phyloP scores from a whole-genome alignment of 768 basidiomycete genomes.

The Mycena amicta region DNA sequence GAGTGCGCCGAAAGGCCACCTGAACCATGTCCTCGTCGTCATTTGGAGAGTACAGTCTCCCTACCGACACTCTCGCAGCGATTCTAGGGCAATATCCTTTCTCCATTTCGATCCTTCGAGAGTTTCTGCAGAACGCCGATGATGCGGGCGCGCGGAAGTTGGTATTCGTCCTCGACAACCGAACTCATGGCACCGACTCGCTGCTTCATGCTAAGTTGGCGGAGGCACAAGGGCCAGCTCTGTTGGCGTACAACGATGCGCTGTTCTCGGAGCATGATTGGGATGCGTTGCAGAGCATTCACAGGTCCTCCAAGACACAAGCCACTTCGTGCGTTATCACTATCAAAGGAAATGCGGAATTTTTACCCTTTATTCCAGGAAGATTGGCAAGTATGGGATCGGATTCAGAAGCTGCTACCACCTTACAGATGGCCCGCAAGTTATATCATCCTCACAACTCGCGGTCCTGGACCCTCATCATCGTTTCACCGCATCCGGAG shows the following conservation, averaged over 20 bases:
- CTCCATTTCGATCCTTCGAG: constrained; percentile 46
- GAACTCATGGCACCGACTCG: constrained; percentile 28
- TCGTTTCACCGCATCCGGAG: constrained; percentile 31
- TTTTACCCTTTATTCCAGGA: constrained; percentile 40
- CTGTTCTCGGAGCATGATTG: constrained; percentile 45
- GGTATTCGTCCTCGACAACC: constrained; percentile 46
- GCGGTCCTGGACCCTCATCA: constrained; percentile 48
- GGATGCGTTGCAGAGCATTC: constrained; percentile 43
- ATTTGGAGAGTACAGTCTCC: constrained; percentile 21
- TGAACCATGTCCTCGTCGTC: constrained; percentile 1
- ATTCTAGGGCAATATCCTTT: constrained; percentile 50
- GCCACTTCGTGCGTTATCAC: constrained; percentile 44
- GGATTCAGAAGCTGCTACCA: constrained; percentile 57
- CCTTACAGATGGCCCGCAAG: constrained; percentile 52
- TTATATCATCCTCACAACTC: constrained; percentile 43
- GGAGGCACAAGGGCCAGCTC: constrained; percentile 43
- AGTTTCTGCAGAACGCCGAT: constrained; percentile 52
- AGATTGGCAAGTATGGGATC: constrained; percentile 56
- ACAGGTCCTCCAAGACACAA: constrained; percentile 47
- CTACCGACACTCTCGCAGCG: constrained; percentile 27
- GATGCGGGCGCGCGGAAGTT: constrained; percentile 44
- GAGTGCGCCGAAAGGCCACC: background rate
- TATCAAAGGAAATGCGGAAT: no score
- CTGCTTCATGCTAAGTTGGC: constrained; percentile 33
- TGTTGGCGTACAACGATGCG: constrained; percentile 51